A percentile compares a stretch with the other conserved stretches of the same genome.
These are phyloP conservation scores for Xylaria sp. DNA, from an alignment of 2,329 filamentous ascomycete species.

Conservation along the genomic window DNA sequence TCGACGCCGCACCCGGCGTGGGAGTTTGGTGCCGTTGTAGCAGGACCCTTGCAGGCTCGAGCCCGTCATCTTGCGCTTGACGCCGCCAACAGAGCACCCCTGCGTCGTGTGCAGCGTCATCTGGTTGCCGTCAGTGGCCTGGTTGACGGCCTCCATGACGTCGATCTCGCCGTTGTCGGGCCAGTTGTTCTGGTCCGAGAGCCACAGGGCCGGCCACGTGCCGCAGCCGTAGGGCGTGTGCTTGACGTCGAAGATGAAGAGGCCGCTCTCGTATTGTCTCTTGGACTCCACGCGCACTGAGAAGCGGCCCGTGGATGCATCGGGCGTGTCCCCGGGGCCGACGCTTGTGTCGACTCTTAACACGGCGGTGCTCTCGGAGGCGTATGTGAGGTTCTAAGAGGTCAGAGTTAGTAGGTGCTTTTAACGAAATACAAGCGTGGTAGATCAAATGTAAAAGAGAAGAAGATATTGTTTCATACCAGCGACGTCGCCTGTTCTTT, in stretches of 20 bases:
- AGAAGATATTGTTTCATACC: conserved; percentile 41
- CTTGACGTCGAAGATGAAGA: conserved; percentile 71
- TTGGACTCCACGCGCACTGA: conserved; percentile 69
- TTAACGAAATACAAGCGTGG: background rate
- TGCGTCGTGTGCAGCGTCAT: conserved; percentile 64
- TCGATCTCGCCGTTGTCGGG: conserved; percentile 70
- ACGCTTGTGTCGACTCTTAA: conserved; percentile 67
- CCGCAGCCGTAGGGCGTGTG: conserved; percentile 69
- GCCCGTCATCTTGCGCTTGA: conserved; percentile 61
- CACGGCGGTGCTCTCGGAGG: conserved; percentile 57
- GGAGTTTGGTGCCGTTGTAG: conserved; percentile 53
- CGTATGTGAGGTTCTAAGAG: conserved; percentile 66
- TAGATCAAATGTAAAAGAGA: background rate
- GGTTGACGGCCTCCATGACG: conserved; percentile 64
- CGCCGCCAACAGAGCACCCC: conserved; percentile 58
- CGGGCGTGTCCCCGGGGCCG: conserved; percentile 50
- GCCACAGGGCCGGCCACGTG: conserved; percentile 71
- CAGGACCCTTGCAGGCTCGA: conserved; percentile 52
- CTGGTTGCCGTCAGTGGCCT: conserved; percentile 59
- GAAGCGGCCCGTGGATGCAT: conserved; percentile 64
- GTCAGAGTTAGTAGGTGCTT: background rate
- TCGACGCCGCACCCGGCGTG: conserved; percentile 65
- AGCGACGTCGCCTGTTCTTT: conserved; percentile 47
- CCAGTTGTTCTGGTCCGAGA: conserved; percentile 66
- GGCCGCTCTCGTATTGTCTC: conserved; percentile 62